Percentiles rank a stretch among this genome's conserved stretches.
phyloP scores from a whole-genome alignment of 2,329 filamentous ascomycete species.

The Alternaria solani region DNA sequence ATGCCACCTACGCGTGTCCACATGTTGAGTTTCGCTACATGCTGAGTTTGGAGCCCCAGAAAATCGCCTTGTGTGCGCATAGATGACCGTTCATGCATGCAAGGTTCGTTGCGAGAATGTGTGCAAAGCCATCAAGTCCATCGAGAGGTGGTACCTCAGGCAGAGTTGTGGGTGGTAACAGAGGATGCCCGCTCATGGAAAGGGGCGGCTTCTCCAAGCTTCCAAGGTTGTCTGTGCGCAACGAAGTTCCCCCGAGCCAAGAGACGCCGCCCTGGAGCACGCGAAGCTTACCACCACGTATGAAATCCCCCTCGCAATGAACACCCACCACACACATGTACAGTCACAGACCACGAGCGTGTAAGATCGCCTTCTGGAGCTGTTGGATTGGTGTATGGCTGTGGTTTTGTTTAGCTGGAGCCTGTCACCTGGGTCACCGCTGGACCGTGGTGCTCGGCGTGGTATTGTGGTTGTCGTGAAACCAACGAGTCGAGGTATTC shows the following conservation, averaged over 20 bases:
- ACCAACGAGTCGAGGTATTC: no score
- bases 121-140: background rate
- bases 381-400: no score
- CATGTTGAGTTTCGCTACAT: background rate
- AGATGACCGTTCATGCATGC: background rate
- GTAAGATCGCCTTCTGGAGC: no score
- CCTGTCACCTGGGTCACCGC: no score
- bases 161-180: background rate
- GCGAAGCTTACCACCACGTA: slow-evolving; percentile 1
- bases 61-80: background rate
- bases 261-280: background rate
- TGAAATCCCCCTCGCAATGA: background rate
- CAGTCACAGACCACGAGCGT: background rate
- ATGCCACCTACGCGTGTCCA: background rate
- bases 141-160: background rate
- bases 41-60: background rate
- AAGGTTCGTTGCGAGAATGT: background rate
- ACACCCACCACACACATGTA: background rate
- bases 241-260: slow-evolving; percentile 3
- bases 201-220: background rate
- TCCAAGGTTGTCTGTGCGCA: slow-evolving; percentile 1
- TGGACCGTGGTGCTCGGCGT: no score
- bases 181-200: background rate
- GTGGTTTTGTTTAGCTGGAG: no score
- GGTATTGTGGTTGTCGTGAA: no score